Evolutionary conservation across 441 rosid genomes (phyloP).

Genomic region (Populus hybrid): DNA sequence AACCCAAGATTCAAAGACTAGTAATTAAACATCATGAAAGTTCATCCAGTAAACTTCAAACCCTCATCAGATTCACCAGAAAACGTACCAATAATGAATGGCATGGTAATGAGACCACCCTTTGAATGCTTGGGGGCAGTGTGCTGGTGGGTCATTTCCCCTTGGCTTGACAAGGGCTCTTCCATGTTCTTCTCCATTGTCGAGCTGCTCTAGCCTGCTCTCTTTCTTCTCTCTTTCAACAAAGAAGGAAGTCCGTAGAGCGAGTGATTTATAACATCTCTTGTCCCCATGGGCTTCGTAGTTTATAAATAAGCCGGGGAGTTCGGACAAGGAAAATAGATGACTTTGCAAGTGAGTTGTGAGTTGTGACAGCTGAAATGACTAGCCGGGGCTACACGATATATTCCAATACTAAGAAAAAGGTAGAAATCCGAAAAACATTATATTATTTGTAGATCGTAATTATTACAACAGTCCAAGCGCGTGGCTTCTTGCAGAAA

Average conservation of each 20-base stretch:
- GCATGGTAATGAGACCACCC: constrained; percentile 84
- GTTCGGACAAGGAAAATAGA: background rate
- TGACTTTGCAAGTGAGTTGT: background rate
- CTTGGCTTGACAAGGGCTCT: constrained; percentile 35
- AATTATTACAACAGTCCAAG: no score
- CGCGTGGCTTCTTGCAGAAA: no score
- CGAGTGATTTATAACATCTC: constrained; percentile 4
- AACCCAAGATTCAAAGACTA: constrained; percentile 10
- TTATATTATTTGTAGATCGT: background rate
- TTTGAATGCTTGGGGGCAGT: constrained; percentile 21
- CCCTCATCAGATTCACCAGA: background rate
- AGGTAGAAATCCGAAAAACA: background rate
- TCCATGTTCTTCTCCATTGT: constrained; percentile 37
- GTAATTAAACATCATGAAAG: background rate
- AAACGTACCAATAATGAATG: constrained; percentile 71
- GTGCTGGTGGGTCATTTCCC: constrained; percentile 21
- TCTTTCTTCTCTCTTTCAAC: constrained; percentile 6
- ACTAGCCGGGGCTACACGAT: background rate
- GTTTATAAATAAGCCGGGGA: background rate
- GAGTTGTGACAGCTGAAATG: background rate
- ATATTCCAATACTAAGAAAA: background rate
- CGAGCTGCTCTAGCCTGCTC: constrained; percentile 1
- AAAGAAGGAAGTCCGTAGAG: constrained; percentile 1
- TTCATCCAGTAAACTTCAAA: background rate
- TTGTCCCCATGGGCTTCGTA: background rate